These are phyloP conservation scores for Saraca asoca DNA, from an alignment of 331 rosid genomes.

Conservation along the genomic window DNA sequence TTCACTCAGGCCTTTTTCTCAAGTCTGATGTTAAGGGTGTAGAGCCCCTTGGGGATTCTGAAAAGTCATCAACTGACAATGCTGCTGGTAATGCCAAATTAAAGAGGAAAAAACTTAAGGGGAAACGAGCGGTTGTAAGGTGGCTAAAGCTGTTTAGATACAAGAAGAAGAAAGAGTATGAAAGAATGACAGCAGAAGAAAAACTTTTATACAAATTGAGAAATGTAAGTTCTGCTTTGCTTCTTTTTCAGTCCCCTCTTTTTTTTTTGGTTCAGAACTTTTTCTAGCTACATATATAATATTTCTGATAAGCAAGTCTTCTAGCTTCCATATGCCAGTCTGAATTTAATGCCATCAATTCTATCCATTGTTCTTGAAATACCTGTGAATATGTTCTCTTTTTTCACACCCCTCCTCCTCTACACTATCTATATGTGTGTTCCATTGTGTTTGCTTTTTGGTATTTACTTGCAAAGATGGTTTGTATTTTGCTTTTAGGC, in stretches of 20 bases:
- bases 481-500: slow-evolving; percentile 22
- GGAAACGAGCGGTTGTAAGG: slow-evolving; percentile 64
- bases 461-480: too few species aligned
- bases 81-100: slow-evolving; percentile 35
- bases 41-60: slow-evolving; percentile 41
- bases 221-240: slow-evolving; percentile 46
- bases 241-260: neutral
- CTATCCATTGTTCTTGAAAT: slow-evolving; percentile 21
- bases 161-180: slow-evolving; percentile 77
- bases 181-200: slow-evolving; percentile 86
- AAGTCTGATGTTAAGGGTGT: slow-evolving; percentile 38
- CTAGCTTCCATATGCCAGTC: neutral
- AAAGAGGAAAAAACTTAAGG: slow-evolving; percentile 62
- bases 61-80: slow-evolving; percentile 29
- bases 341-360: neutral
- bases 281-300: neutral
- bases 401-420: neutral
- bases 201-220: slow-evolving; percentile 62
- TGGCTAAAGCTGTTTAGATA: slow-evolving; percentile 81
- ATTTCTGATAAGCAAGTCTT: neutral
- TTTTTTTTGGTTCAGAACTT: too few species aligned
- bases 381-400: neutral
- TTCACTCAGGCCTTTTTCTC: slow-evolving; percentile 51
- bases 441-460: too few species aligned
- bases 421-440: neutral